Evolutionary conservation across 495 filamentous ascomycete genomes (phyloP).

Genomic region (Aspergillus sclerotioniger): DNA sequence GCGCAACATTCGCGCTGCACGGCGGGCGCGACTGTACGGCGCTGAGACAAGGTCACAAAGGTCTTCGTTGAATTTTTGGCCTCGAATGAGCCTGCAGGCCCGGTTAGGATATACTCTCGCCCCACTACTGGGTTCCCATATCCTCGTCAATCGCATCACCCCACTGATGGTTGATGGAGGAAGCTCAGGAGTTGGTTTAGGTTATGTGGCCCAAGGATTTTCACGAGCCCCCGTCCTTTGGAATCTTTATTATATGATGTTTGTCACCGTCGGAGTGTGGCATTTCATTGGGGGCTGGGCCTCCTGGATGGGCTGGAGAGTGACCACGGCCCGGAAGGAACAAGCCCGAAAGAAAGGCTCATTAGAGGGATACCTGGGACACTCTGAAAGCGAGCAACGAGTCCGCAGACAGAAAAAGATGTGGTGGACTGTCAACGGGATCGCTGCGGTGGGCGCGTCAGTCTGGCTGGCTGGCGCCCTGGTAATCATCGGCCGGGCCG

Average conservation of each 20-base stretch:
- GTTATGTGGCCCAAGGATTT: conserved; percentile 85
- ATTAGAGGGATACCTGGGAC: conserved; percentile 36
- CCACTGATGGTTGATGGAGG: conserved; percentile 77
- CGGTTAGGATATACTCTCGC: conserved; percentile 64
- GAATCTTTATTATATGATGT: conserved; percentile 61
- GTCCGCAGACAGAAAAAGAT: conserved; percentile 52
- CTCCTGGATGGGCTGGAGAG: conserved; percentile 62
- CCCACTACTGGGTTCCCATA: conserved; percentile 65
- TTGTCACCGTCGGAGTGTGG: conserved; percentile 68
- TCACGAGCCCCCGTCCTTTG: conserved; percentile 62
- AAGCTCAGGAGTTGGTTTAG: conserved; percentile 74
- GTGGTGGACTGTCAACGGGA: conserved; percentile 67
- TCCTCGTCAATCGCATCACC: conserved; percentile 65
- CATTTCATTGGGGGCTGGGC: conserved; percentile 84
- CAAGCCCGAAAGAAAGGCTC: conserved; percentile 35
- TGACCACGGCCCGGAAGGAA: conserved; percentile 40
- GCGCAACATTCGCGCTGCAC: conserved; percentile 67
- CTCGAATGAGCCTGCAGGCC: conserved; percentile 62
- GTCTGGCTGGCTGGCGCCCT: conserved; percentile 81
- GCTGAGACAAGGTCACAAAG: conserved; percentile 47
- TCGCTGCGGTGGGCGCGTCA: conserved; percentile 53
- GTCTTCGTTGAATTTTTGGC: conserved; percentile 55
- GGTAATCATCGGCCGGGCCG: conserved; percentile 72
- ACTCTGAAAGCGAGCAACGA: conserved; percentile 37
- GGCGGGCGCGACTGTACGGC: conserved; percentile 69